Percentiles rank a stretch among this genome's conserved stretches.
Evolutionary conservation across 1,284 basidiomycete species (phyloP).

Genomic region (Takashimella tepidaria): DNA sequence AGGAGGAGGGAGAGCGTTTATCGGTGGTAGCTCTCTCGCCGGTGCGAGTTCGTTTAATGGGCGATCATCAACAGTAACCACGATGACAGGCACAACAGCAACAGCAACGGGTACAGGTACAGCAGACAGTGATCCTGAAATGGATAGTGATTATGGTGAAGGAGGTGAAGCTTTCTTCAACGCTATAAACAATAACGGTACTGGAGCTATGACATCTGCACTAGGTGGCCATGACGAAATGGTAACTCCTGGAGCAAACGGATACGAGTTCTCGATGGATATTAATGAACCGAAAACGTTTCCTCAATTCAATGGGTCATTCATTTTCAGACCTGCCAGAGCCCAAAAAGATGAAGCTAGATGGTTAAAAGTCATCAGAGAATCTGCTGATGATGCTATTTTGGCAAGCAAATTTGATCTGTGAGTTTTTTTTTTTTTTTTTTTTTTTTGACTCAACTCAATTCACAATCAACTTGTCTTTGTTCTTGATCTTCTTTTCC

Average conservation of each 20-base stretch:
- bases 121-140: slow-evolving; percentile 23
- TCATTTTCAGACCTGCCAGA: slow-evolving; percentile 38
- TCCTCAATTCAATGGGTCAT: slow-evolving; percentile 30
- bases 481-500: too few species aligned
- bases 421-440: too few species aligned
- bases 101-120: slow-evolving; percentile 35
- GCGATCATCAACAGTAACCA: background rate
- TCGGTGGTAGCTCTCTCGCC: too few species aligned
- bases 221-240: background rate
- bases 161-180: background rate
- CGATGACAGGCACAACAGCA: background rate
- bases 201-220: too few species aligned
- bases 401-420: slow-evolving; percentile 42
- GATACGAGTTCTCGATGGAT: slow-evolving; percentile 22
- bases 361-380: slow-evolving; percentile 41
- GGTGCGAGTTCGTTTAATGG: background rate
- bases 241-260: background rate
- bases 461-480: too few species aligned
- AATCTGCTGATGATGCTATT: slow-evolving; percentile 29
- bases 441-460: too few species aligned
- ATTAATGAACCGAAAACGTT: slow-evolving; percentile 24
- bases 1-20: too few species aligned
- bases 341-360: slow-evolving; percentile 45
- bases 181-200: background rate
- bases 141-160: background rate